Evolutionary conservation across 176 grass and related monocot genomes (phyloP).

Genomic region (Carex myosuroides): DNA sequence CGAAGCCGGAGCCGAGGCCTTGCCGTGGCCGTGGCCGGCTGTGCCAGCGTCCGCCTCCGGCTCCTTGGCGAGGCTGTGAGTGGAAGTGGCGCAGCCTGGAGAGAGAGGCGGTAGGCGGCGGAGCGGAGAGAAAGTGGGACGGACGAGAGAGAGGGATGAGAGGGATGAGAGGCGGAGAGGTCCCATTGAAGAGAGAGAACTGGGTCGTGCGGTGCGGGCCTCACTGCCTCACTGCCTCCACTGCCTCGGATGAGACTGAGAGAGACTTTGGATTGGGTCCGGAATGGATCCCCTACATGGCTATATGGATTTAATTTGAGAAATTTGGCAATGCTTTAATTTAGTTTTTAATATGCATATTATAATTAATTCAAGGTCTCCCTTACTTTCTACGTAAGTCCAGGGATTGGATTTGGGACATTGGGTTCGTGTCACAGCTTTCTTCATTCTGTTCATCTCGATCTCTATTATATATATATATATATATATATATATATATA

Average conservation of each 20-base stretch:
- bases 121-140: slow-evolving; percentile 36
- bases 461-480: too few species aligned
- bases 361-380: too few species aligned
- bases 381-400: too few species aligned
- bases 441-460: too few species aligned
- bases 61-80: slow-evolving; percentile 28
- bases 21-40: slow-evolving; percentile 36
- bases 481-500: too few species aligned
- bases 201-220: slow-evolving; percentile 2
- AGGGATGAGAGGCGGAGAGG: slow-evolving; percentile 65
- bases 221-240: background rate
- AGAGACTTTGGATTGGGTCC: too few species aligned
- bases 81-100: slow-evolving; percentile 14
- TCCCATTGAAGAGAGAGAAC: slow-evolving; percentile 34
- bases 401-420: too few species aligned
- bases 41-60: slow-evolving; percentile 31
- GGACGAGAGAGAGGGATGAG: slow-evolving; percentile 47
- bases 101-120: slow-evolving; percentile 10
- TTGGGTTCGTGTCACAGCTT: too few species aligned
- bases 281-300: too few species aligned
- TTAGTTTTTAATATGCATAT: too few species aligned
- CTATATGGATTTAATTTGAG: too few species aligned
- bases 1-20: slow-evolving; percentile 4
- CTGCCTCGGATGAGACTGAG: background rate
- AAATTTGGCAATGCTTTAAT: too few species aligned